phyloP scores from a whole-genome alignment of 257 asterid species.

The Solanum tarijense region DNA sequence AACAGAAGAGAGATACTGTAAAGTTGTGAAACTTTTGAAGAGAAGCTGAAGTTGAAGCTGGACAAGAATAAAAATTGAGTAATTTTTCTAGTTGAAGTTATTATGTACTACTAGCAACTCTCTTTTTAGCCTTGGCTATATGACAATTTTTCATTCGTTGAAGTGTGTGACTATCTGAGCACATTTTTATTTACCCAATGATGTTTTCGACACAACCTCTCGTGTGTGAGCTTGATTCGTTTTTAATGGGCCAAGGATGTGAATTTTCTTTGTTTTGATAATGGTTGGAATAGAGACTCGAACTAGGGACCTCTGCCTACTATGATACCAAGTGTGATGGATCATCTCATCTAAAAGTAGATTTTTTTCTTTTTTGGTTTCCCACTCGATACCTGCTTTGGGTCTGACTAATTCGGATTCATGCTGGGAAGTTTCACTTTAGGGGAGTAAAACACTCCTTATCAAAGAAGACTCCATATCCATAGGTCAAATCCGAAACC shows the following conservation, averaged over 20 bases:
- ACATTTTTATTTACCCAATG: rapidly evolving
- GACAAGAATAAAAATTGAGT: background rate
- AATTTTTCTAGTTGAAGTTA: background rate
- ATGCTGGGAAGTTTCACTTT: background rate
- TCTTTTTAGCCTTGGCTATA: background rate
- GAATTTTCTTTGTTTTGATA: background rate
- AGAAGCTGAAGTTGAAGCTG: background rate
- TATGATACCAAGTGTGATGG: background rate
- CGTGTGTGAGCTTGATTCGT: background rate
- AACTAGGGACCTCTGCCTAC: background rate
- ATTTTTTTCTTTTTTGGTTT: no score
- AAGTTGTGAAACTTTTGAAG: background rate
- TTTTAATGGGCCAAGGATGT: background rate
- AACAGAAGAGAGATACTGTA: background rate
- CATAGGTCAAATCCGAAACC: background rate
- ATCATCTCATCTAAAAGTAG: background rate
- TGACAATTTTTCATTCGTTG: background rate
- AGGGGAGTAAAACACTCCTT: background rate
- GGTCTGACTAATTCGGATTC: background rate
- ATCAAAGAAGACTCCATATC: background rate
- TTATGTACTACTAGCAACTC: background rate
- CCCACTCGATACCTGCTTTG: background rate
- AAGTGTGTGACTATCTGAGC: background rate
- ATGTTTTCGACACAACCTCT: rapidly evolving
- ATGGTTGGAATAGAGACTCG: background rate